Conservation (phyloP, 441 rosid genomes). For the Aquilaria agallochum region DNA sequence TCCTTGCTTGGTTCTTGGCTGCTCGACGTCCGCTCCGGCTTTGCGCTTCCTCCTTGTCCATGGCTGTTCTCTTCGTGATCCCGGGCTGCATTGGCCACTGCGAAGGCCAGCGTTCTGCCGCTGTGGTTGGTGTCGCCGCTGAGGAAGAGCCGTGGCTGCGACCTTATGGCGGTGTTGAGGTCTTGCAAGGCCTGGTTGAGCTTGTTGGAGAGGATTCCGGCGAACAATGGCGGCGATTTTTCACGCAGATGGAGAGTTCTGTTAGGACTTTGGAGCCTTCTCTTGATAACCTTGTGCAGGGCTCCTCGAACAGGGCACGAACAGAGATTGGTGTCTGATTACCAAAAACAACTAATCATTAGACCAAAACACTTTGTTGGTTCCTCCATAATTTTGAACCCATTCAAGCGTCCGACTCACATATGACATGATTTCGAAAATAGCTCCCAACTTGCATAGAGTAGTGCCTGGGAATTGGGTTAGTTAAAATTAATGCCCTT, state of each 20-base stretch:
- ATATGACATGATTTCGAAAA: too few species aligned
- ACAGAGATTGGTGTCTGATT: slow-evolving; percentile 38
- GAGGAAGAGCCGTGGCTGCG: slow-evolving; percentile 74
- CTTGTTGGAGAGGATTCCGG: slow-evolving; percentile 63
- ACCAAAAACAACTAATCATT: too few species aligned
- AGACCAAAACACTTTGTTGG: too few species aligned
- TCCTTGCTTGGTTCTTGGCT: slow-evolving; percentile 22
- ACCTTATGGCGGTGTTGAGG: slow-evolving; percentile 64
- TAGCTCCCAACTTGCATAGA: too few species aligned
- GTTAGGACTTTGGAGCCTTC: slow-evolving; percentile 58
- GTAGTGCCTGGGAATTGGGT: too few species aligned
- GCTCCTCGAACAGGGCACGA: slow-evolving; percentile 60
- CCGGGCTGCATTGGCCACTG: slow-evolving; percentile 32
- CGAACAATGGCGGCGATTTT: slow-evolving; percentile 54
- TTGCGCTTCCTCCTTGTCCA: slow-evolving; percentile 27
- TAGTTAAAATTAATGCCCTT: too few species aligned
- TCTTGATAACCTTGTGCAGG: slow-evolving; percentile 48
- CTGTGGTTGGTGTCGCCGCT: slow-evolving; percentile 46
- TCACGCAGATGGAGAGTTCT: slow-evolving; percentile 52
- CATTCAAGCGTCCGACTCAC: too few species aligned
- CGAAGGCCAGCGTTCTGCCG: slow-evolving; percentile 43
- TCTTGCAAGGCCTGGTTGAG: slow-evolving; percentile 76
- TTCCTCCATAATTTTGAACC: too few species aligned
- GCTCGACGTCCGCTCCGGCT: slow-evolving; percentile 28
- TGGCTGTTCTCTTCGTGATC: slow-evolving; percentile 13